Percentiles rank a stretch among this genome's conserved stretches.
Conservation (phyloP, 1,139 yeast species). For the Hanseniaspora uvarum region DNA sequence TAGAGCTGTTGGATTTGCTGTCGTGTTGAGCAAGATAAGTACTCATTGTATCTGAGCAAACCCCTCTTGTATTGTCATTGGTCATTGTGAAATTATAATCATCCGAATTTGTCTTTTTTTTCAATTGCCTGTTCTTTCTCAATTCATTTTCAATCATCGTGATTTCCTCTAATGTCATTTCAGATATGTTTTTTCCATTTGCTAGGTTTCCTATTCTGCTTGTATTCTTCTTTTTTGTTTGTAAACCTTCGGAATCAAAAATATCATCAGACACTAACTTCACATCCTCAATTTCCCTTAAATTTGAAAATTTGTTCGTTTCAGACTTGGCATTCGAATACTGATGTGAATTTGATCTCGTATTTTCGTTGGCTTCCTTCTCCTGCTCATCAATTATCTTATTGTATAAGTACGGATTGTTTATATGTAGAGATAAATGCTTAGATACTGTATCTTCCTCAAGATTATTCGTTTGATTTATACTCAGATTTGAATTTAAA, state of each 20-base stretch:
- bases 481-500: neutral
- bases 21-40: neutral
- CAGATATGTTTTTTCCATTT: conserved; percentile 48
- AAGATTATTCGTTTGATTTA: neutral
- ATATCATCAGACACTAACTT: neutral
- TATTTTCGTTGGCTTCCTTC: neutral
- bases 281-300: conserved; percentile 30
- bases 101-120: conserved; percentile 24
- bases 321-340: neutral
- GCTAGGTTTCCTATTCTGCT: conserved; percentile 19
- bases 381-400: conserved; percentile 10
- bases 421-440: neutral
- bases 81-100: conserved; percentile 27
- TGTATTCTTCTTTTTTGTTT: conserved; percentile 3
- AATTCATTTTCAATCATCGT: conserved; percentile 52
- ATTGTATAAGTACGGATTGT: neutral
- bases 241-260: conserved; percentile 15
- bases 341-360: conserved; percentile 2
- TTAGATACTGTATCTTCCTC: neutral
- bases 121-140: conserved; percentile 27
- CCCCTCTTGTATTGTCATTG: conserved; percentile 6
- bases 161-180: conserved; percentile 56
- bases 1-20: neutral
- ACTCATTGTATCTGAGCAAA: neutral
- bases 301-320: conserved; percentile 24